A percentile compares a stretch with the other conserved stretches of the same genome.
Evolutionary conservation across 2,329 filamentous ascomycete genomes (phyloP).

Genomic region (Magnaporthiopsis rhizophila): DNA sequence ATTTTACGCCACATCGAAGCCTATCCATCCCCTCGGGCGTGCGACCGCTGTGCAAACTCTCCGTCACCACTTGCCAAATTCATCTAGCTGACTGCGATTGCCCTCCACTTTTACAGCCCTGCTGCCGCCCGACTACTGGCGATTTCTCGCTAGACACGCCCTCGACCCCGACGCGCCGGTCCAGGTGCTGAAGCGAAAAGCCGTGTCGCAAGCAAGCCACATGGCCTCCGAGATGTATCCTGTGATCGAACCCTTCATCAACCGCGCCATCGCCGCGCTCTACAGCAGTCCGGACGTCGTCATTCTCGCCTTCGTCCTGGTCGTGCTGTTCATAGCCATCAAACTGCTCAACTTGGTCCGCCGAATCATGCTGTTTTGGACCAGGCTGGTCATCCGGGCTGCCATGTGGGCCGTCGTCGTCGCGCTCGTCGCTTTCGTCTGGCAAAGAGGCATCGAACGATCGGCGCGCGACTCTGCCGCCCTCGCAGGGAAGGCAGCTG

Average conservation of each 20-base stretch:
- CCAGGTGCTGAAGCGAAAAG: slow-evolving; percentile 29
- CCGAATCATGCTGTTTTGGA: slow-evolving; percentile 69
- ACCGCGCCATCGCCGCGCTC: slow-evolving; percentile 28
- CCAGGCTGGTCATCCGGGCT: slow-evolving; percentile 55
- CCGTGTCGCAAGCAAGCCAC: slow-evolving; percentile 21
- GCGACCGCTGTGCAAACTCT: too few relatives aligned
- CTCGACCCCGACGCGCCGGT: slow-evolving; percentile 37
- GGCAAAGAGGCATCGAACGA: slow-evolving; percentile 57
- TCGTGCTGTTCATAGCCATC: slow-evolving; percentile 50
- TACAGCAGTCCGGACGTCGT: slow-evolving; percentile 34
- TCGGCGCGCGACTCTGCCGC: slow-evolving; percentile 51
- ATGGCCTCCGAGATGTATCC: slow-evolving; percentile 28
- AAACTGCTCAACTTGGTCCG: slow-evolving; percentile 63
- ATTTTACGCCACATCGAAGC: too few relatives aligned
- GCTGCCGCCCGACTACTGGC: slow-evolving; percentile 31
- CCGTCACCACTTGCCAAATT: too few relatives aligned
- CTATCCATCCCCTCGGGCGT: too few relatives aligned
- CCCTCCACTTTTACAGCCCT: slow-evolving; percentile 16
- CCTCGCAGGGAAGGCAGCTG: slow-evolving; percentile 33
- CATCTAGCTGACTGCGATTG: too few relatives aligned
- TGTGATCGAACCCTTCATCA: slow-evolving; percentile 33
- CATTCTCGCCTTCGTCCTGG: slow-evolving; percentile 39
- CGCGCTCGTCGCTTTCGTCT: slow-evolving; percentile 46
- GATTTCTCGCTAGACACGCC: slow-evolving; percentile 40
- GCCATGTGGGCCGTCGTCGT: slow-evolving; percentile 56